phyloP scores from a whole-genome alignment of 768 basidiomycete genomes.

The Trametes punicea region DNA sequence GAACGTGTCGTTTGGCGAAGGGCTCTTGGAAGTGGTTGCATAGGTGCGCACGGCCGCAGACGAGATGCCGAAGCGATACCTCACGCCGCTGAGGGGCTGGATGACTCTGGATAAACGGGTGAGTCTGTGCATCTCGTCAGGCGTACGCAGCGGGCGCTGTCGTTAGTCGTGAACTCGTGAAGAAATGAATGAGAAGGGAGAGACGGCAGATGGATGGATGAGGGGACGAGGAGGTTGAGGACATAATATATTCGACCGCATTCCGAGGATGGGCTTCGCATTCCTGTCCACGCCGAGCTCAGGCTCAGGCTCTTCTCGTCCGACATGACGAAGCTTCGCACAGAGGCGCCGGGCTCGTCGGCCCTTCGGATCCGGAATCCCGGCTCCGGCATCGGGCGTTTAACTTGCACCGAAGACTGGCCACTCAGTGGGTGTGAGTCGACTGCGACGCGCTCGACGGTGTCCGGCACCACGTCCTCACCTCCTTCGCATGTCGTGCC shows the following conservation, averaged over 20 bases:
- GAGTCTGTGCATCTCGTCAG: slow-evolving; percentile 8
- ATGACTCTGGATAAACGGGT: slow-evolving; percentile 7
- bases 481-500: background rate
- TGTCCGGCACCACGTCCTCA: background rate
- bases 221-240: background rate
- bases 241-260: slow-evolving; percentile 2
- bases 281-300: background rate
- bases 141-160: background rate
- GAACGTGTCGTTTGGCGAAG: slow-evolving; percentile 79
- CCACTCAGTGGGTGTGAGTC: background rate
- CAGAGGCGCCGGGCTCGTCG: background rate
- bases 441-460: background rate
- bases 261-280: background rate
- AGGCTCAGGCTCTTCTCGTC: too few relatives aligned
- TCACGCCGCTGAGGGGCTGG: slow-evolving; percentile 9
- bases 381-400: background rate
- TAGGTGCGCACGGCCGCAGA: slow-evolving; percentile 30
- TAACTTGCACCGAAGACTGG: background rate
- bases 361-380: background rate
- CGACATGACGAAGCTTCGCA: background rate
- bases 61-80: slow-evolving; percentile 10
- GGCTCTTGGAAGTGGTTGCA: slow-evolving; percentile 47
- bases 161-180: slow-evolving; percentile 12
- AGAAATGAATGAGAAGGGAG: background rate
- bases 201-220: background rate